phyloP scores from a whole-genome alignment of 306 rosid species.

The Prunus salicina region DNA sequence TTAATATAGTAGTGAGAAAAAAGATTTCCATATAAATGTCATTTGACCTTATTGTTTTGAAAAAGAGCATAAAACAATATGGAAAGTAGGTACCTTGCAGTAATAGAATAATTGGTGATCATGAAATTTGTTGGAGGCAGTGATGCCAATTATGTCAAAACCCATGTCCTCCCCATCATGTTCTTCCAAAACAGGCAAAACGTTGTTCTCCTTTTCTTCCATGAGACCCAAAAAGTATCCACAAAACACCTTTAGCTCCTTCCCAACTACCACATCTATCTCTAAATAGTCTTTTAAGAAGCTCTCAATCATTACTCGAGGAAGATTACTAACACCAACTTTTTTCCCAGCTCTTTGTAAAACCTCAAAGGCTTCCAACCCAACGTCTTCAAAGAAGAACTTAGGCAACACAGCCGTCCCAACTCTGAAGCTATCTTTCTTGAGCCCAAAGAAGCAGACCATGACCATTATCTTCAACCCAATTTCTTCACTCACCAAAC shows the following conservation, averaged over 20 bases:
- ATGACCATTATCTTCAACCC: constrained; percentile 77
- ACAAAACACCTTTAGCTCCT: constrained; percentile 52
- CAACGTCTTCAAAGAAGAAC: constrained; percentile 71
- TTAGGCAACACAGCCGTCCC: constrained; percentile 77
- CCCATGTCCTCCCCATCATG: constrained; percentile 23
- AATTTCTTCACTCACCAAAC: constrained; percentile 35
- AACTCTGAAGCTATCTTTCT: constrained; percentile 50
- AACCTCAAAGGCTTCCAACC: constrained; percentile 55
- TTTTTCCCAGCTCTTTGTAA: constrained; percentile 48
- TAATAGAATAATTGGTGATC: constrained; percentile 37
- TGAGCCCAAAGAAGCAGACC: constrained; percentile 74
- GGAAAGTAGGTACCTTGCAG: constrained; percentile 40
- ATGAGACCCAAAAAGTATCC: constrained; percentile 74
- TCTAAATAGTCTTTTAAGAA: constrained; percentile 76
- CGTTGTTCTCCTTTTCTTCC: constrained; percentile 35
- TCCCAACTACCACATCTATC: constrained; percentile 60
- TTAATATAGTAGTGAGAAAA: too few species aligned
- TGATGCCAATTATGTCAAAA: constrained; percentile 50
- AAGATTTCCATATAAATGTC: too few species aligned
- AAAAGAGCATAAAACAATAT: too few species aligned
- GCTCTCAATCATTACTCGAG: constrained; percentile 69
- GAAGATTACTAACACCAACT: constrained; percentile 57
- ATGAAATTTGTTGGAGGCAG: constrained; percentile 23
- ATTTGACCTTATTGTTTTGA: too few species aligned
- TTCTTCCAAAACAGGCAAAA: constrained; percentile 26